These are phyloP conservation scores for Dittrichia graveolens DNA, from an alignment of 129 eudicot species.

Conservation along the genomic window DNA sequence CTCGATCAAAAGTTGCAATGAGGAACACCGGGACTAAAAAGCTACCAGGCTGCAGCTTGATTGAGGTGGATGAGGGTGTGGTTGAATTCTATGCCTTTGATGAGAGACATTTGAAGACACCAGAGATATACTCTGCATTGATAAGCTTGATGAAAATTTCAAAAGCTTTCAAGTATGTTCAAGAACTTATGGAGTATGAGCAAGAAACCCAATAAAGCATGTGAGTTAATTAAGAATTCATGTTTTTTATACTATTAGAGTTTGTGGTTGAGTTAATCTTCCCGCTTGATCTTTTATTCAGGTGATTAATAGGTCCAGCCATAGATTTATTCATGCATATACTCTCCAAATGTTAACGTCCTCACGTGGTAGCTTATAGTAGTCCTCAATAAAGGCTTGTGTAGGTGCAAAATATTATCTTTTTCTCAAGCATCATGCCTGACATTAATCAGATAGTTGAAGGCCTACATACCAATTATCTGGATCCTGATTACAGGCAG, in stretches of 20 bases:
- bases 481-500: too few relatives aligned
- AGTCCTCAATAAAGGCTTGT: too few relatives aligned
- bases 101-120: conserved; percentile 60
- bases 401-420: too few relatives aligned
- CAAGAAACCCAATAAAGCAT: neutral
- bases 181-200: conserved; percentile 26
- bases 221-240: neutral
- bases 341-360: too few relatives aligned
- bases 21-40: conserved; percentile 66
- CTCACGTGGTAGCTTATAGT: too few relatives aligned
- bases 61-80: conserved; percentile 57
- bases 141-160: conserved; percentile 52
- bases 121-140: conserved; percentile 49
- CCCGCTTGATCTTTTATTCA: too few relatives aligned
- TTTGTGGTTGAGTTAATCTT: conserved; percentile 3
- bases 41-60: conserved; percentile 66
- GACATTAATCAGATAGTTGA: too few relatives aligned
- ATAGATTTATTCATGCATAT: too few relatives aligned
- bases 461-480: too few relatives aligned
- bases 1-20: conserved; percentile 65
- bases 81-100: conserved; percentile 68
- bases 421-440: too few relatives aligned
- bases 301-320: too few relatives aligned
- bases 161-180: conserved; percentile 22
- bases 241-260: neutral